Base-by-base conservation (phyloP, 225 moss, liverwort and hornwort genomes). In the Sphagnum tenellum region DNA sequence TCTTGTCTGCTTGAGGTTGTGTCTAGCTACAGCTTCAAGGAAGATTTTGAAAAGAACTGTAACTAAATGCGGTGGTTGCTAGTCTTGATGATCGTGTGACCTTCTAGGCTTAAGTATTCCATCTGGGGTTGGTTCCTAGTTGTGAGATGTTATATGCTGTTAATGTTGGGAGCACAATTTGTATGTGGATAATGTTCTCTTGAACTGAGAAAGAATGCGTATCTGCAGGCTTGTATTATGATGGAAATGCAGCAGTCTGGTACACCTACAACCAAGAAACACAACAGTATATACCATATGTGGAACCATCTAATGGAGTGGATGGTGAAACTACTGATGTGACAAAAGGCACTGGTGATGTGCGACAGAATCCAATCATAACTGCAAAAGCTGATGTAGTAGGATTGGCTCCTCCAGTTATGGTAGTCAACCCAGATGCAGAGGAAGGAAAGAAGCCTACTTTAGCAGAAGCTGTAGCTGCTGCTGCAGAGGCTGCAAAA, bases 401-500 rank as follows among this genome's bases (percentile, higher is more conserved):
- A 29, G 93, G 93, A 68, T 90, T 90, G 73, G 98, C 98, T 64
- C 93, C 93, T 73, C 79, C 93, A 62, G 76, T 89, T 46, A 88
- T 88, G 58, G 81, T 86, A 56, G 70, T 88, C 44, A 90, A 91
- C 63, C 60, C 72, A 45, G 80, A 75, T 65, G 71, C 73, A 56
- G 83, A 80, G 72, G 69, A 73, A 47, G 80, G 77, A 44, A 89
- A 89, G 73, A 98, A 98, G 63, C 90, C 83, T 59, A 90, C 90
- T 60, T 71, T 98, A 70, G 93, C 93, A 50, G 98, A 98, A 75
- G 93, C 93, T 65, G 93, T 98, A n/a, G 90, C 85, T 72, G 96
- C 96, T 64, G 98, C 98, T 49, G 98, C 98, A 3, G 89, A 86
- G 65, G 98, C 93, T 12, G 98, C 98, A 13, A 90, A 90, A 67